Base-by-base conservation (phyloP, 2,329 filamentous ascomycete genomes). In the Fusarium ramigenum region DNA sequence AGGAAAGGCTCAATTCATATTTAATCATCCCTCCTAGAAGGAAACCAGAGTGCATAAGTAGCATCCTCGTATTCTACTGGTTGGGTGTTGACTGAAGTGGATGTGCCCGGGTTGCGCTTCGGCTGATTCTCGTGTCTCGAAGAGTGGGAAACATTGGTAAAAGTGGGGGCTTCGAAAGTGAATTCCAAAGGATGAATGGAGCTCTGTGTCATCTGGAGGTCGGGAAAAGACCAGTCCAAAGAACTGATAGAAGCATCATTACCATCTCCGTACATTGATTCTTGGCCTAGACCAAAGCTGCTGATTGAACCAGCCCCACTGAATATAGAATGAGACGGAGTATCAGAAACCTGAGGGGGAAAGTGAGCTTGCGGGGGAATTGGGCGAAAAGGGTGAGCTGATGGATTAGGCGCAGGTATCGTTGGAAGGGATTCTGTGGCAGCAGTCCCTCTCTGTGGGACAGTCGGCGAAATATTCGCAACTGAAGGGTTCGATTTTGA, bases 1-100 rank as follows among this genome's bases (percentile, higher is more conserved):
- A n/a, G 0, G 4, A 23, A 23, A 2, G 2, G 1, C 9, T 16
- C 9, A 16, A 16, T 23, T 0, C 14, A 10, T 43, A 9, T 23
- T 23, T 3, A 43, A 16, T 23, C 7, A 23, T 1, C n/a, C 15
- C 3, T 16, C 6, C 40, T 23, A 16, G 40, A 23, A 16, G 15
- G n/a, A 8, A 2, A 0, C n/a, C 15, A 43, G 15, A 16, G 7
- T 10, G n/a, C 23, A 7, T 16, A 0, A 43, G n/a, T 23, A 15
- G n/a, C 14, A 10, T 43, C 15, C 4, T 23, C 14, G 10, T 10
- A 23, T 16, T 23, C 40, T 43, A 3, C n/a, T 16, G 40, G 40
- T 8, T 23, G n/a, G 9, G 9, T 23, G 14, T 23, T 2, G 1
- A 1, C 21, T 15, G 40, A 23, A 16, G 15, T 7, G 40, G 40